phyloP scores from a whole-genome alignment of 1,139 yeast species.

The Lodderomyces orthopsilosis region DNA sequence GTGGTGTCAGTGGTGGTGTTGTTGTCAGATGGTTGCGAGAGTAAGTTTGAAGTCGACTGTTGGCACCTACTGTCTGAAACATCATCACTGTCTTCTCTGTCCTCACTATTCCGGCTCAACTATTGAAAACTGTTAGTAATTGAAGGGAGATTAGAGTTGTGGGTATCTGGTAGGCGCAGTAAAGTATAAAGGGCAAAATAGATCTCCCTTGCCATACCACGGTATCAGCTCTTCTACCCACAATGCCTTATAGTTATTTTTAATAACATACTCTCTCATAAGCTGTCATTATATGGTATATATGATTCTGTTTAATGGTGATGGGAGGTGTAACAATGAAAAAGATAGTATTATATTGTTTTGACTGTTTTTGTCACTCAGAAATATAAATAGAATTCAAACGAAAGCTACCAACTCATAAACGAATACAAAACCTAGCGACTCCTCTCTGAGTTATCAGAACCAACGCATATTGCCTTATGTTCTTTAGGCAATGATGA shows the following conservation, averaged over 20 bases:
- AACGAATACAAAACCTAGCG: no score
- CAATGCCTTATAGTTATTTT: not conserved
- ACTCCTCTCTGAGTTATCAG: no score
- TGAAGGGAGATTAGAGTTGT: no score
- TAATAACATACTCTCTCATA: conserved; percentile 10
- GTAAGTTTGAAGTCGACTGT: not conserved
- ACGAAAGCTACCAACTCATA: no score
- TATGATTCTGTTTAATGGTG: not conserved
- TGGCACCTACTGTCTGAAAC: not conserved
- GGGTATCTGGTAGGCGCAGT: conserved; percentile 1
- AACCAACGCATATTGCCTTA: no score
- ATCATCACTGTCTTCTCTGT: not conserved
- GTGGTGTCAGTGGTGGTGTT: not conserved
- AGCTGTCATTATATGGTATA: conserved; percentile 2
- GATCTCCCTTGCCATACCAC: no score
- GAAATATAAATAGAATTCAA: no score
- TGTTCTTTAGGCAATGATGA: no score
- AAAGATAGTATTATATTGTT: no score
- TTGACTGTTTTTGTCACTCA: no score
- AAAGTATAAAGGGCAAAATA: not conserved
- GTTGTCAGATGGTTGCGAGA: not conserved
- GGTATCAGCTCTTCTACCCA: not conserved
- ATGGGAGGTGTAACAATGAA: no score
- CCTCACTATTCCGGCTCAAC: not conserved
- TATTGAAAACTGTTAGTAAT: conserved; percentile 1